A percentile compares a stretch with the other conserved stretches of the same genome.
Evolutionary conservation across 306 rosid genomes (phyloP).

Genomic region (Echinosophora koreensis): DNA sequence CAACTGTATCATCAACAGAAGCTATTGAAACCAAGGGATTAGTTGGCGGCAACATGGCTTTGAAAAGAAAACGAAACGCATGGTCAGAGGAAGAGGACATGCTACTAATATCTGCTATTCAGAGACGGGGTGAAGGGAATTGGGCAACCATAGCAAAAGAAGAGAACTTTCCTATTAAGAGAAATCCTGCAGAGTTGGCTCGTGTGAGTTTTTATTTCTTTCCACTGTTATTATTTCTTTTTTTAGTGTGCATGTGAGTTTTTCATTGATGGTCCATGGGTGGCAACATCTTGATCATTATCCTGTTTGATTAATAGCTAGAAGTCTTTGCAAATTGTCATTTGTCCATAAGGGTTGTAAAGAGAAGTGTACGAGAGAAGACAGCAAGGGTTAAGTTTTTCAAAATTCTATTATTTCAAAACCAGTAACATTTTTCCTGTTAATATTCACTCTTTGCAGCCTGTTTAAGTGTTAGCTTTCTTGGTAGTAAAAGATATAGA

Average conservation of each 20-base stretch:
- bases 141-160: slow-evolving; percentile 84
- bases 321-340: slow-evolving; percentile 10
- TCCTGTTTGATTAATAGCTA: slow-evolving; percentile 32
- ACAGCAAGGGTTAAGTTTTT: slow-evolving; percentile 23
- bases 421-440: background rate
- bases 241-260: slow-evolving; percentile 12
- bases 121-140: slow-evolving; percentile 85
- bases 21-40: slow-evolving; percentile 64
- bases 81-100: slow-evolving; percentile 96
- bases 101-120: slow-evolving; percentile 77
- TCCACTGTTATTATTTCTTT: slow-evolving; percentile 33
- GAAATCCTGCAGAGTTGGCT: slow-evolving; percentile 82
- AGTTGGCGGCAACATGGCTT: slow-evolving; percentile 47
- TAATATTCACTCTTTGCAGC: background rate
- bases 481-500: slow-evolving; percentile 4
- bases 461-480: slow-evolving; percentile 7
- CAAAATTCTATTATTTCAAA: slow-evolving; percentile 35
- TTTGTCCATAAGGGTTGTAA: slow-evolving; percentile 32
- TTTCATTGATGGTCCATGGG: background rate
- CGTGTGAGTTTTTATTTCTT: slow-evolving; percentile 63
- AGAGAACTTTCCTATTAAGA: slow-evolving; percentile 68
- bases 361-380: slow-evolving; percentile 12
- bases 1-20: slow-evolving; percentile 59
- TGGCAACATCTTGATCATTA: slow-evolving; percentile 7
- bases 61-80: slow-evolving; percentile 76